phyloP scores from a whole-genome alignment of 257 asterid genomes.

The Verbena officinalis region DNA sequence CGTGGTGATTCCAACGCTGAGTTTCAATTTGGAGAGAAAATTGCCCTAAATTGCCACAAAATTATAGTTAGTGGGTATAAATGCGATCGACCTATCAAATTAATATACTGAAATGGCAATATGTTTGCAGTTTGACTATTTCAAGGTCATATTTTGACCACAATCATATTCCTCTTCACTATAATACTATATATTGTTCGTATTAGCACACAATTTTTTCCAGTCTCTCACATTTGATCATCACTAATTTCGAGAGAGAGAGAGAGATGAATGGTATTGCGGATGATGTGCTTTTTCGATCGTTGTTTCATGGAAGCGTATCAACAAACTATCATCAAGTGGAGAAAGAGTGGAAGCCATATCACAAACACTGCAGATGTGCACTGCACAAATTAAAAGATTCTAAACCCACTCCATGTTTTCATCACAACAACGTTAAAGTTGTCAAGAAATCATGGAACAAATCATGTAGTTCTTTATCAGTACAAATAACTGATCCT shows the following conservation, averaged over 20 bases:
- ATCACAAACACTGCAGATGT: constrained; percentile 49
- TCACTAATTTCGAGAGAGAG: constrained; percentile 7
- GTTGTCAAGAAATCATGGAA: constrained; percentile 31
- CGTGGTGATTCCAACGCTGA: too few relatives aligned
- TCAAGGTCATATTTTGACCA: background rate
- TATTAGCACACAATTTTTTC: background rate
- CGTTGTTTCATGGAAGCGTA: constrained; percentile 35
- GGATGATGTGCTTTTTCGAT: constrained; percentile 36
- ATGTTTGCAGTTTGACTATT: too few relatives aligned
- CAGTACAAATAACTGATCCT: constrained; percentile 13
- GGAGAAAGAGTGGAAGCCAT: constrained; percentile 47
- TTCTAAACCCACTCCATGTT: constrained; percentile 21
- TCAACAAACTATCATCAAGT: constrained; percentile 17
- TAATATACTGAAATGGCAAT: too few relatives aligned
- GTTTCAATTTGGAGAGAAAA: too few relatives aligned
- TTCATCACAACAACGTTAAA: constrained; percentile 18
- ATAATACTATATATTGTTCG: constrained; percentile 2
- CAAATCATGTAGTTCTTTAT: constrained; percentile 35
- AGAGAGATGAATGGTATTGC: constrained; percentile 44
- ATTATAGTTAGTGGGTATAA: too few relatives aligned
- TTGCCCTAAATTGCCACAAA: too few relatives aligned
- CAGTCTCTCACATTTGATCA: background rate
- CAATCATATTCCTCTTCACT: background rate
- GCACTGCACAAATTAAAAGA: constrained; percentile 37
- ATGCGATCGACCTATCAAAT: too few relatives aligned